Percentiles rank a stretch among this genome's conserved stretches.
Conservation (phyloP, 768 basidiomycete genomes). For the Boletellus ananas region DNA sequence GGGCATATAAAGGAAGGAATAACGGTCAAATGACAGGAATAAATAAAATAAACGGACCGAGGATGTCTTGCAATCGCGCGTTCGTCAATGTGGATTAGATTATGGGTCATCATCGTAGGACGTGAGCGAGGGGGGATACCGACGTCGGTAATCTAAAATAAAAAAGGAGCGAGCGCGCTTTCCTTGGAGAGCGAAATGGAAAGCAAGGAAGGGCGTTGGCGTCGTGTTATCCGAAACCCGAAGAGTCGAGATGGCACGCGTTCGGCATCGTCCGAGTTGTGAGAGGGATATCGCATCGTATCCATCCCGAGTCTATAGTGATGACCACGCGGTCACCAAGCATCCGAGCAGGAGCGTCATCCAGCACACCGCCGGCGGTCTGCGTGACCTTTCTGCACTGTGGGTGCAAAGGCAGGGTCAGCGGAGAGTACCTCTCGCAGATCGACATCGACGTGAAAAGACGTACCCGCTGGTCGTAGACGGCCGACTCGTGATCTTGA, state of each 20-base stretch:
- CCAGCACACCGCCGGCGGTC: conserved; percentile 10
- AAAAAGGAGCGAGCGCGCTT: no score
- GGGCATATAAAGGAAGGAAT: no score
- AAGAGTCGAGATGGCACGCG: no score
- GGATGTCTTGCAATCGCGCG: no score
- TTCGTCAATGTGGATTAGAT: no score
- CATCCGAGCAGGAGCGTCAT: conserved; percentile 12
- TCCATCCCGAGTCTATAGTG: not conserved
- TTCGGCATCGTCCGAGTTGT: not conserved
- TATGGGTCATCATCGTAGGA: no score
- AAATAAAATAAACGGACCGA: no score
- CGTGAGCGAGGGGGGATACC: no score
- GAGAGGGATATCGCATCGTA: not conserved
- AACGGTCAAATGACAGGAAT: no score
- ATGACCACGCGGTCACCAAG: conserved; percentile 4
- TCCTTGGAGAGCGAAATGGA: no score
- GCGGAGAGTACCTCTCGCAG: not conserved
- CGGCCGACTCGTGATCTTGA: conserved; percentile 53
- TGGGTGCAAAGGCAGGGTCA: not conserved
- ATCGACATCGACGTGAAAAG: not conserved
- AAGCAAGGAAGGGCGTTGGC: not conserved
- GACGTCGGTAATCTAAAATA: no score
- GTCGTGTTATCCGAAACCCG: not conserved
- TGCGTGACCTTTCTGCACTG: conserved; percentile 16
- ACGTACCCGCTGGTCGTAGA: conserved; percentile 23